A percentile compares a stretch with the other conserved stretches of the same genome.
These are phyloP conservation scores for Chlorella ohadii DNA, from an alignment of 139 green algal genomes.

Conservation along the genomic window DNA sequence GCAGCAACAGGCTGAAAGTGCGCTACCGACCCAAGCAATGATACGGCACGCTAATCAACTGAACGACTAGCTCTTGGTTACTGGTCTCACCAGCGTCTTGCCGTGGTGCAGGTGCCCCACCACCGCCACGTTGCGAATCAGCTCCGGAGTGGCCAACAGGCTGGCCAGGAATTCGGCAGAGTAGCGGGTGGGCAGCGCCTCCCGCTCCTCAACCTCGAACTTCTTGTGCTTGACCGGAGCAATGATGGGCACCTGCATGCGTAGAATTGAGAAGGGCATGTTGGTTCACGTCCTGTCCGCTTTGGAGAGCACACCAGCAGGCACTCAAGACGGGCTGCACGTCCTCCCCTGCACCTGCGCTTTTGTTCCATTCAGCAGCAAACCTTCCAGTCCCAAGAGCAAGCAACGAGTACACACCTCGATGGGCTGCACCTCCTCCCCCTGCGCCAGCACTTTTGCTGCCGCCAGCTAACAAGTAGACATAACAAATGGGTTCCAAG, in stretches of 20 bases:
- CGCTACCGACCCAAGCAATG: too few relatives aligned
- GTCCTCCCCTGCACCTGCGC: conserved; percentile 98
- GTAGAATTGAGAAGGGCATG: conserved; percentile 17
- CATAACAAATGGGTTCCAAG: too few relatives aligned
- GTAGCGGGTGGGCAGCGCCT: conserved; percentile 68
- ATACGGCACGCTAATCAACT: too few relatives aligned
- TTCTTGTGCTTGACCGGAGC: conserved; percentile 83
- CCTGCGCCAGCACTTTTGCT: too few relatives aligned
- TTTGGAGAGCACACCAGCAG: too few relatives aligned
- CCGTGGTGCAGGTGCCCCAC: conserved; percentile 97
- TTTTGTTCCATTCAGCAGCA: too few relatives aligned
- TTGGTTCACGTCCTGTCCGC: too few relatives aligned
- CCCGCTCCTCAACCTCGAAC: conserved; percentile 70
- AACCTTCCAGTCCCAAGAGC: too few relatives aligned
- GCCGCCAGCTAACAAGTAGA: too few relatives aligned
- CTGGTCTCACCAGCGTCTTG: conserved; percentile 88
- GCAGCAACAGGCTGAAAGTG: too few relatives aligned
- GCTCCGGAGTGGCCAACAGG: conserved; percentile 77
- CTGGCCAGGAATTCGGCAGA: conserved; percentile 82
- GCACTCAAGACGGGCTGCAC: conserved; percentile 92
- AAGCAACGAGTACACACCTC: conserved; percentile 76
- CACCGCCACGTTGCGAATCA: conserved; percentile 92
- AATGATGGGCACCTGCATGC: conserved; percentile 96
- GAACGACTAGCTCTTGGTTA: too few relatives aligned
- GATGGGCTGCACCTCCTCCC: too few relatives aligned